Conservation (phyloP, 2,329 filamentous ascomycete genomes). For the Penicillium sp. region DNA sequence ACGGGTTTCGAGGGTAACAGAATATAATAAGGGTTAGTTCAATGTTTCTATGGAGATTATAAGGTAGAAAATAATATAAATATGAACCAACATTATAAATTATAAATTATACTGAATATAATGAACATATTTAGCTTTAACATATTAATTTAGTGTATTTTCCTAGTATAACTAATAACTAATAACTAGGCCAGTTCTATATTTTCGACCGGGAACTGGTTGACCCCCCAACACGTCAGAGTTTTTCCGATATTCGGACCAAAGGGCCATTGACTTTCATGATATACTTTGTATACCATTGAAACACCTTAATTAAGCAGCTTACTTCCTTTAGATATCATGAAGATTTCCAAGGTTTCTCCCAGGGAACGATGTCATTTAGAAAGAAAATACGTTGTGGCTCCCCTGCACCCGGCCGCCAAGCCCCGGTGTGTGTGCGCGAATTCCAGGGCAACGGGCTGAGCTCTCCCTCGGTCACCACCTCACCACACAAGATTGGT, state of each 20-base stretch:
- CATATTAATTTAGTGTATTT: not conserved
- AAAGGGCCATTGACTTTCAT: slow-evolving; percentile 8
- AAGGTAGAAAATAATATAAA: not conserved
- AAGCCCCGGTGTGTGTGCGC: slow-evolving; percentile 24
- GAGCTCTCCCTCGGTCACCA: slow-evolving; percentile 12
- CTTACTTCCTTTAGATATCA: not conserved
- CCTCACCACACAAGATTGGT: slow-evolving; percentile 2
- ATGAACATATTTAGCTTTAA: not conserved
- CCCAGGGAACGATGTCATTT: not conserved
- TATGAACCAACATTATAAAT: not conserved
- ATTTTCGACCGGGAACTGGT: slow-evolving; percentile 1
- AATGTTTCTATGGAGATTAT: not conserved
- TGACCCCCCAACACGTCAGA: slow-evolving; percentile 24
- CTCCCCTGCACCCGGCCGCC: slow-evolving; percentile 25
- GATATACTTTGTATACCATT: not conserved
- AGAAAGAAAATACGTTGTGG: slow-evolving; percentile 4
- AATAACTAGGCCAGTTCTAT: not conserved
- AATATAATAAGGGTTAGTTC: not conserved
- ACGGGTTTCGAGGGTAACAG: not conserved
- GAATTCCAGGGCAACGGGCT: slow-evolving; percentile 21
- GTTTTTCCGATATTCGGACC: slow-evolving; percentile 21
- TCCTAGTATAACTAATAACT: too few relatives aligned
- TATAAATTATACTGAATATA: not conserved
- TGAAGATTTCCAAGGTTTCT: not conserved
- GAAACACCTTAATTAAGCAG: not conserved